Base-by-base conservation (phyloP, 2,329 filamentous ascomycete genomes). In the Knufia petricola region DNA sequence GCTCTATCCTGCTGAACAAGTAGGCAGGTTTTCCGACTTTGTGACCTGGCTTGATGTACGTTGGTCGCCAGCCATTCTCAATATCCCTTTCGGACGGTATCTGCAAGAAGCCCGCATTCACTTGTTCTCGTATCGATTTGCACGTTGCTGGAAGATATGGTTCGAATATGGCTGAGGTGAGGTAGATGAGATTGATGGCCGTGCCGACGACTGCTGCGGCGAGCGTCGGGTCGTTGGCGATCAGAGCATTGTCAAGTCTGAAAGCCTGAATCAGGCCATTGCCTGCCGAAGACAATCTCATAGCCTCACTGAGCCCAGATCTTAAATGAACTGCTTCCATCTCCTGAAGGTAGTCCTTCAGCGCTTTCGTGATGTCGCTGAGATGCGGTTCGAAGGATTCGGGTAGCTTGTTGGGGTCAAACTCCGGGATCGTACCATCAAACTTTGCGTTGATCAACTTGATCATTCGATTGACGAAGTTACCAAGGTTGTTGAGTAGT, bases 131-230 rank as follows among this genome's bases (percentile, higher is more conserved):
- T 58, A 95, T 95, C 26, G 79, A 79, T 51, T 75, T 75, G 2
- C 84, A 75, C 7, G 84, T 89, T n/a, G 76, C 76, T 34, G 87
- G 88, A 74, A 95, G 86, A 69, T 90, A 95, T 0, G 89, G 89
- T 46, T 81, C 79, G 49, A 89, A 77, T 37, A 95, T 70, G 47
- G 79, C 82, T 19, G 88, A 85, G 41, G 94, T 75, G 26, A 95
- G 80, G 61, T 90, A 81, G 47, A 90, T 81, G 55, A 89, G 78
- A 69, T 94, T 94, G 52, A 94, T 73, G 1, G 84, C 86, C n/a
- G 88, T 72, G 48, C 86, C 84, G 47, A 94, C 77, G 17, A 82
- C 77, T 4, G 77, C 75, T 9, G 78, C 77, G 49, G 76, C 78
- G 23, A 72, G 72, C 44, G 75, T 70, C 15, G 78, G 78, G 55